Percentiles rank a stretch among this genome's conserved stretches.
phyloP scores from a whole-genome alignment of 768 basidiomycete species.

The Agrocybe praecox region DNA sequence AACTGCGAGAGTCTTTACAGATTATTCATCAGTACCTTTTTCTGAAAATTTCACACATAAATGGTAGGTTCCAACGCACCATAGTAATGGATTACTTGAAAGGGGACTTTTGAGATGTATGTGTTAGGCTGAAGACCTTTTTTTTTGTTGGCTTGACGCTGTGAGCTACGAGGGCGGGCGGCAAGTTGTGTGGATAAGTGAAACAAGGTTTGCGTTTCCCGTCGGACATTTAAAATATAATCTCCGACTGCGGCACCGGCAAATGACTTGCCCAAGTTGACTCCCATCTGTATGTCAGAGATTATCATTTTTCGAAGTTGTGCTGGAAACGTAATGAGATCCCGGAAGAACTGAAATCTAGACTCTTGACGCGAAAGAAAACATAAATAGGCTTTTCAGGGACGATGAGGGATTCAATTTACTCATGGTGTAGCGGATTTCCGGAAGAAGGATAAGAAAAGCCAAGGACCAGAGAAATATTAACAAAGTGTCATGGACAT shows the following conservation, averaged over 20 bases:
- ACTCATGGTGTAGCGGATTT: too few relatives aligned
- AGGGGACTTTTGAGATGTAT: conserved; percentile 12
- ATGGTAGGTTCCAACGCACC: conserved; percentile 24
- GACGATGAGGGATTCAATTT: too few relatives aligned
- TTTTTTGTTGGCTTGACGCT: conserved; percentile 33
- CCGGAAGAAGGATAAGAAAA: conserved; percentile 1
- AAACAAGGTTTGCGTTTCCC: conserved; percentile 41
- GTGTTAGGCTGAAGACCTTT: conserved; percentile 22
- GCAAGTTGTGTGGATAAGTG: conserved; percentile 41
- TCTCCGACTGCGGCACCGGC: conserved; percentile 18
- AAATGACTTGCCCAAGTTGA: neutral
- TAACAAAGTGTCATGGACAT: neutral
- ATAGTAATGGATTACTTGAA: conserved; percentile 23
- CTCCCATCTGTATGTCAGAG: neutral
- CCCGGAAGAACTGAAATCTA: neutral
- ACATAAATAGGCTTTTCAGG: too few relatives aligned
- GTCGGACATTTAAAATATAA: conserved; percentile 31
- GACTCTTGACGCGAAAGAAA: too few relatives aligned
- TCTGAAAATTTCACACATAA: neutral
- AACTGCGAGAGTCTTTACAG: conserved; percentile 83
- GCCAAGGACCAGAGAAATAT: neutral
- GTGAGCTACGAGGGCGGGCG: conserved; percentile 26
- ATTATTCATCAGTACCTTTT: conserved; percentile 4
- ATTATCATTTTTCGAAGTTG: neutral
- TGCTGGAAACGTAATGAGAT: neutral